Conservation (phyloP, 257 asterid genomes). For the Solanum acaule region DNA sequence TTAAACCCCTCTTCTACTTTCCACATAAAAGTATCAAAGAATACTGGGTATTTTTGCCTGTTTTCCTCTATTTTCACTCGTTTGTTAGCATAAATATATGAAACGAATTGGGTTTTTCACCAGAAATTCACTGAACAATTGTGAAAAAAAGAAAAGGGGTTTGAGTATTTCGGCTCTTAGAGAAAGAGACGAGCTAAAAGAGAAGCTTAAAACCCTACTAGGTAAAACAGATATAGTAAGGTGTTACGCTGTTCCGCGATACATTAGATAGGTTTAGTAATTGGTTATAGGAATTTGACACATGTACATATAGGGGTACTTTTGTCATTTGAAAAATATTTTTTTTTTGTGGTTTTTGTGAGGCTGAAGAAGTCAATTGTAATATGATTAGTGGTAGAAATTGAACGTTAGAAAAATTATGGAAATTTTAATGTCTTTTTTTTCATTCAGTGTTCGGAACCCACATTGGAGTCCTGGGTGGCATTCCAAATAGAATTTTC, state of each 20-base stretch:
- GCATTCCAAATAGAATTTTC: no score
- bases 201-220: slow-evolving; percentile 13
- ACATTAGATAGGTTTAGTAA: background rate
- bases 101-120: background rate
- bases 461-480: no score
- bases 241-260: background rate
- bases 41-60: background rate
- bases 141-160: background rate
- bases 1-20: background rate
- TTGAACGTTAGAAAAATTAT: background rate
- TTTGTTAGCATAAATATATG: background rate
- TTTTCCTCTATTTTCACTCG: background rate
- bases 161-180: slow-evolving; percentile 4
- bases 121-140: background rate
- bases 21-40: background rate
- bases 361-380: background rate
- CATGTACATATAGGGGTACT: background rate
- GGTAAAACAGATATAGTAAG: background rate
- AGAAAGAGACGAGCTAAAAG: background rate
- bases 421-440: no score
- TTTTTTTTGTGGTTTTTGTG: background rate
- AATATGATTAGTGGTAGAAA: background rate
- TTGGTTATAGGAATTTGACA: no score
- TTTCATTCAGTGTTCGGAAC: no score
- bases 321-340: background rate